Evolutionary conservation across 805 yeast species (phyloP).

Genomic region (Candida palmyrensis): DNA sequence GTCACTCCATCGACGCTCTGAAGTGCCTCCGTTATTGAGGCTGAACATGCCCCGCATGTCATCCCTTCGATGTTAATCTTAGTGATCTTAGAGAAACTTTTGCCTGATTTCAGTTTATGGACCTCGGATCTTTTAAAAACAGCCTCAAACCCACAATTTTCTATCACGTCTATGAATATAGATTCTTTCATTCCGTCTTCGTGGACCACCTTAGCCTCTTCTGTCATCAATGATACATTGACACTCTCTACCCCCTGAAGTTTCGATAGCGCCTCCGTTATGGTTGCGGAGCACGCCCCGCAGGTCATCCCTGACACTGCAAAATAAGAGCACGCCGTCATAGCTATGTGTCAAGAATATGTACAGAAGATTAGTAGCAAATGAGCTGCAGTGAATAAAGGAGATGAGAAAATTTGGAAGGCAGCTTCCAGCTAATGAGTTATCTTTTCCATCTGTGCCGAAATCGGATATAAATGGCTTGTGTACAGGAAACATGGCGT

Average conservation of each 20-base stretch:
- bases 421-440: no score
- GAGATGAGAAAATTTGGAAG: no score
- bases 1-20: constrained; percentile 18
- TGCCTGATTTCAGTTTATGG: no score
- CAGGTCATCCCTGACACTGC: constrained; percentile 31
- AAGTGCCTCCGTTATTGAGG: constrained; percentile 29
- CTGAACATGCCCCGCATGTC: constrained; percentile 41
- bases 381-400: no score
- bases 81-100: neutral
- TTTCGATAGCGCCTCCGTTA: constrained; percentile 24
- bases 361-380: neutral
- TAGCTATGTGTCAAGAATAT: neutral
- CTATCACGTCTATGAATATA: constrained; percentile 18
- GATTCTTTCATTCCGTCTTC: constrained; percentile 11
- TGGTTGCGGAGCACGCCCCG: constrained; percentile 39
- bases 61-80: constrained; percentile 14
- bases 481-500: no score
- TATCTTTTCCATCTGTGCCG: no score
- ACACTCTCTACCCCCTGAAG: constrained; percentile 20
- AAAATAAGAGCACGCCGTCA: constrained; percentile 1
- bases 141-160: constrained; percentile 27
- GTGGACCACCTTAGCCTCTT: constrained; percentile 26
- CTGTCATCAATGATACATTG: constrained; percentile 32
- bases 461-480: no score
- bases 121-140: constrained; percentile 3